Base-by-base conservation (phyloP, 169 alveolate genomes). In the Cryptosporidium muris region DNA sequence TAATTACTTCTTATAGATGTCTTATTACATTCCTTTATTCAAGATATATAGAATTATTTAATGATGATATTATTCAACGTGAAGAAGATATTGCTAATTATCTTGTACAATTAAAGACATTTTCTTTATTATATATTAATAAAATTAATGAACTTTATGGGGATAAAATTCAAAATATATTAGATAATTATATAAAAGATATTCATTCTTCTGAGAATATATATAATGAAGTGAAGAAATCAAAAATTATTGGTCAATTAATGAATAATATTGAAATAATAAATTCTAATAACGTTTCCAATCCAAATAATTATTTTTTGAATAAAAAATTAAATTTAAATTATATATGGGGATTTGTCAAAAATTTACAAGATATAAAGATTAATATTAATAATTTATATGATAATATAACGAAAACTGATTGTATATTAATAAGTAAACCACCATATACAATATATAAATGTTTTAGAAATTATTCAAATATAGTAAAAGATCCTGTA, bases 21-120 rank as follows among this genome's bases (percentile, higher is more conserved):
- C 7, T 74, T 9, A 60, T 74, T 12, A 9, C 60, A n/a, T 25
- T 58, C 38, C 58, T 74, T 12, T 74, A 74, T 42, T 74, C 68
- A 40, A 66, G 85, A 43, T 74, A 66, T 1, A 74, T 40, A 34
- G 85, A 74, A 16, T 3, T 16, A 1, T 42, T 74, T 3, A 58
- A 56, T n/a, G 7, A 63, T 25, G 14, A 2, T 7, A 58, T 43
- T 58, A 62, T 74, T 1, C 14, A 40, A 53, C 52, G 85, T 14
- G 85, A 74, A 8, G 85, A 74, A 25, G 34, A 47, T 5, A 53
- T 74, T 4, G 40, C 85, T 16, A 42, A 8, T 47, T 74, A 74
- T 60, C 36, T 74, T 8, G 14, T 25, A 47, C 40, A 74, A 40
- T 47, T 25, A 25, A 25, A 25, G 0, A 25, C 0, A 25, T 25